Conservation (phyloP, 805 yeast genomes). For the Debaryomyces hansenii region DNA sequence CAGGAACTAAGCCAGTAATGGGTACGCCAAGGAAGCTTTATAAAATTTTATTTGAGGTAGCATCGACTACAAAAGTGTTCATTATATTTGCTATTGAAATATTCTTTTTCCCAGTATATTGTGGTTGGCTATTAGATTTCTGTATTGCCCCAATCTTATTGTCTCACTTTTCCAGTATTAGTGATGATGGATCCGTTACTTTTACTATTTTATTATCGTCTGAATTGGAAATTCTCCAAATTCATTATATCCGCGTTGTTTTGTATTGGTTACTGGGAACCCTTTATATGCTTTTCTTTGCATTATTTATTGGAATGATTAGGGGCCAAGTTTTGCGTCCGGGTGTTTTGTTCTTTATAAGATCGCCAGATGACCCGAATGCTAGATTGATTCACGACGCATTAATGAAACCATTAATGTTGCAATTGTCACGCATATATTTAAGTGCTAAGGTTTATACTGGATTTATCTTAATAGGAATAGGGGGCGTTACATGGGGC, state of each 20-base stretch:
- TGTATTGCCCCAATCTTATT: constrained; percentile 60
- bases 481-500: constrained; percentile 65
- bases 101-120: constrained; percentile 79
- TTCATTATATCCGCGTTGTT: constrained; percentile 19
- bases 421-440: constrained; percentile 72
- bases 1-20: constrained; percentile 43
- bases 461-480: constrained; percentile 67
- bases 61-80: constrained; percentile 72
- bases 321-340: constrained; percentile 72
- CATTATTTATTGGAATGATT: constrained; percentile 82
- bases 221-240: constrained; percentile 14
- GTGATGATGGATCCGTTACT: constrained; percentile 5
- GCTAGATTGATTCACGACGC: constrained; percentile 86
- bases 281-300: constrained; percentile 81
- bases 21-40: constrained; percentile 54
- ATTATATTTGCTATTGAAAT: constrained; percentile 75
- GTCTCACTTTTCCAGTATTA: constrained; percentile 9
- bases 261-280: constrained; percentile 75
- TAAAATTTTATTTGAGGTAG: constrained; percentile 51
- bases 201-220: constrained; percentile 25
- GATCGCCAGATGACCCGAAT: constrained; percentile 94
- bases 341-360: constrained; percentile 87
- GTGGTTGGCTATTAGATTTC: constrained; percentile 77
- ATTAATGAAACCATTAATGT: constrained; percentile 66
- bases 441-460: constrained; percentile 76